Conservation (phyloP, 1,284 basidiomycete species). For the Naganishia albida region DNA sequence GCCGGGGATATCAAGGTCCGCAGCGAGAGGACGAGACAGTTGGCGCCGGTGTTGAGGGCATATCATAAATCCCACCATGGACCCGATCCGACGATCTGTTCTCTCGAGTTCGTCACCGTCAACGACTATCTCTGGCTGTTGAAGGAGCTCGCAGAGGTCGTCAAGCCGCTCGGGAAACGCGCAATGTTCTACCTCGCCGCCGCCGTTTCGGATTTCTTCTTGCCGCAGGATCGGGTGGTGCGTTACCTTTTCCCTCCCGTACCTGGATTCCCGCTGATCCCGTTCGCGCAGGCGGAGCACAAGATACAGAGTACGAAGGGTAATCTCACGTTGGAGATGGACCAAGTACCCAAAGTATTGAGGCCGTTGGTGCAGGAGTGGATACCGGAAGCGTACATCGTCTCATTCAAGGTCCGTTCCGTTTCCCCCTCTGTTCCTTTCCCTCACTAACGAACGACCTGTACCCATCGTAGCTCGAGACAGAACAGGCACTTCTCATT, state of each 20-base stretch:
- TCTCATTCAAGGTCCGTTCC: conserved; percentile 84
- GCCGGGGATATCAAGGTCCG: conserved; percentile 64
- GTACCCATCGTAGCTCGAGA: conserved; percentile 77
- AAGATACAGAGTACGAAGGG: conserved; percentile 97
- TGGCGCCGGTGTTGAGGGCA: conserved; percentile 72
- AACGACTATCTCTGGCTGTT: conserved; percentile 96
- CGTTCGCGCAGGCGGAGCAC: conserved; percentile 74
- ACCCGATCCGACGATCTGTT: conserved; percentile 15
- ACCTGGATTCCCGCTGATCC: neutral
- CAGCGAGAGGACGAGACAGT: conserved; percentile 61
- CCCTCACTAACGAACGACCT: no score
- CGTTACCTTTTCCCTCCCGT: conserved; percentile 44
- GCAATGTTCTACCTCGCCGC: conserved; percentile 96
- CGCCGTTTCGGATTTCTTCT: conserved; percentile 96
- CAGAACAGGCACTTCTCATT: conserved; percentile 76
- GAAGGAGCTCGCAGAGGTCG: conserved; percentile 67
- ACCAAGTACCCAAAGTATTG: conserved; percentile 95
- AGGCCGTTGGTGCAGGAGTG: conserved; percentile 91
- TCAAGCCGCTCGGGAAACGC: conserved; percentile 64
- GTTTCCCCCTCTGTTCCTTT: neutral
- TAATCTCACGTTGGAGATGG: conserved; percentile 92
- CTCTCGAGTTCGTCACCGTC: conserved; percentile 85
- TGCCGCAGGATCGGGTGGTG: conserved; percentile 85
- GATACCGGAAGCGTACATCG: conserved; percentile 86
- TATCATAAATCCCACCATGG: conserved; percentile 74